These are phyloP conservation scores for Neonectria coccinea DNA, from an alignment of 2,329 filamentous ascomycete species.

Conservation along the genomic window DNA sequence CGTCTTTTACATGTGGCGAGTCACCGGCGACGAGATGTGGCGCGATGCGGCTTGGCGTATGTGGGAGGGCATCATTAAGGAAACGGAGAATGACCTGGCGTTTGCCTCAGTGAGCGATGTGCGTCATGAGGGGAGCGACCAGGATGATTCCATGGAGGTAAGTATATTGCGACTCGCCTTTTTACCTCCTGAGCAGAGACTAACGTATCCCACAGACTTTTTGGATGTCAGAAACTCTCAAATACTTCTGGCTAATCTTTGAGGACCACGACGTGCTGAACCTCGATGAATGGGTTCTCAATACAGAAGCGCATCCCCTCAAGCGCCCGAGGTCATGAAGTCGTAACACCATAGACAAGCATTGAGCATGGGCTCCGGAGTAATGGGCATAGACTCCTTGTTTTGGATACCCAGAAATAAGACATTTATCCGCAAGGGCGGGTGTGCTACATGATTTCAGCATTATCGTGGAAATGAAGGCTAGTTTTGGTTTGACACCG, in stretches of 20 bases:
- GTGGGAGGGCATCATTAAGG: slow-evolving; percentile 57
- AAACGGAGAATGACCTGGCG: slow-evolving; percentile 58
- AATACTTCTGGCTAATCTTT: slow-evolving; percentile 82
- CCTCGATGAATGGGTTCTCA: slow-evolving; percentile 77
- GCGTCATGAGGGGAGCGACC: slow-evolving; percentile 44
- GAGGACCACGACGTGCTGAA: slow-evolving; percentile 71
- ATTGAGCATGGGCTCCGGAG: not conserved
- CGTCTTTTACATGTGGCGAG: slow-evolving; percentile 63
- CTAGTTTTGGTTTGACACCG: not conserved
- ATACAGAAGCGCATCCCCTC: slow-evolving; percentile 68
- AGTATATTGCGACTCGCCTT: slow-evolving; percentile 37
- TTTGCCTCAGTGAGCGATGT: slow-evolving; percentile 58
- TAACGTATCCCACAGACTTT: slow-evolving; percentile 61
- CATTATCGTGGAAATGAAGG: slow-evolving; percentile 18
- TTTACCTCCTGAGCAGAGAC: slow-evolving; percentile 2
- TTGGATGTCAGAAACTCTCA: slow-evolving; percentile 81
- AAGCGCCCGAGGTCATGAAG: slow-evolving; percentile 47
- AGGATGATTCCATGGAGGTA: slow-evolving; percentile 72
- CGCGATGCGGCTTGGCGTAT: slow-evolving; percentile 61
- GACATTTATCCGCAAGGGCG: not conserved
- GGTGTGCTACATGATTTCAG: slow-evolving; percentile 15
- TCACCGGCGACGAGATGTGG: slow-evolving; percentile 59
- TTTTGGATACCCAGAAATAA: slow-evolving; percentile 20
- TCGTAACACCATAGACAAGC: slow-evolving; percentile 32
- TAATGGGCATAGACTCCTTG: slow-evolving; percentile 1